Evolutionary conservation across 129 eudicot genomes (phyloP), one percentile per base, ranked within the genome.

Genomic region (Flaveria ramosissima): DNA sequence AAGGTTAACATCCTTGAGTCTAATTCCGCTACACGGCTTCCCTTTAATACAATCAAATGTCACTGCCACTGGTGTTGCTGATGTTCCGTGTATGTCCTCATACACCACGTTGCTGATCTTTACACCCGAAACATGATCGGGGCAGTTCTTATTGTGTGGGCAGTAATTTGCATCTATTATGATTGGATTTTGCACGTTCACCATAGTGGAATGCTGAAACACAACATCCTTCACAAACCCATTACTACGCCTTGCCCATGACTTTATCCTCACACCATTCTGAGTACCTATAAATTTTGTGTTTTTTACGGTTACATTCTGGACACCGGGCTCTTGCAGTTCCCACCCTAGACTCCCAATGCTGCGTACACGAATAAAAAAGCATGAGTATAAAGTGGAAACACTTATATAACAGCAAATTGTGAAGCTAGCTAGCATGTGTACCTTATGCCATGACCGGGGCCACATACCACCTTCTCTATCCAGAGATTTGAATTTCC

Each of bases 381-480:
- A 26, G n/a, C 52, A 27, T 23, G 1, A 56, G 3, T 10, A 8
- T 19, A 56, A 20, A 56, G 63, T 19, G 3, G 0, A 56, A 56
- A 9, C 61, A 17, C 7, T 55, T 6, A 19, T 20, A 57, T 20
- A 57, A 57, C 17, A 23, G 9, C 30, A 57, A 5, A 32, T 32
- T 32, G 0, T 32, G 4, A 32, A 32, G 39, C 39, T 0, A 19
- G 64, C 10, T 8, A 20, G 19, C 61, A 6, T 6, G 32, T 57
- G 30, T 81, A 86, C 89, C 89, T 83, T 15, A 86, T 86, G 70
- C 89, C 89, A 45, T 86, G 89, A 43, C 89, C 87, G 20, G 86
- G 87, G 32, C 87, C 87, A 15, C 89, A 86, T 3, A 77, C 72
- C 53, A 86, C 53, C 60, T 64, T 51, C 65, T 86, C 73, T 26